phyloP scores from a whole-genome alignment of 1,284 basidiomycete genomes.

The Leccinum colubrinum region DNA sequence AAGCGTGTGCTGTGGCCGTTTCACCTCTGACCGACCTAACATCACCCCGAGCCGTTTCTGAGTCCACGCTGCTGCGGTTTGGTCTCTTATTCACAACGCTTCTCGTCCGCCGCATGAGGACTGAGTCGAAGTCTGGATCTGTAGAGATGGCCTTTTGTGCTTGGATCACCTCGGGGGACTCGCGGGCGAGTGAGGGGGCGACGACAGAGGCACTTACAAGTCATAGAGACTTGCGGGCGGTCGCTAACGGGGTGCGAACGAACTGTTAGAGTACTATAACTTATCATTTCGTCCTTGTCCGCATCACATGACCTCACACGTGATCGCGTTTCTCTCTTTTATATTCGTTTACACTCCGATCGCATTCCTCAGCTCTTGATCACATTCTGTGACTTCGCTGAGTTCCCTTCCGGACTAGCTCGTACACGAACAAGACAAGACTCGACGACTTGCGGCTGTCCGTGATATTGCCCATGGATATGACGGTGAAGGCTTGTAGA shows the following conservation, averaged over 20 bases:
- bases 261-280: background rate
- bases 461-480: no score
- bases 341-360: no score
- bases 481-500: no score
- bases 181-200: constrained; percentile 48
- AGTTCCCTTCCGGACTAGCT: no score
- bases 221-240: constrained; percentile 68
- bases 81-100: constrained; percentile 25
- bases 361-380: no score
- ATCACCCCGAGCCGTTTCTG: constrained; percentile 37
- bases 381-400: no score
- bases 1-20: constrained; percentile 80
- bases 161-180: constrained; percentile 56
- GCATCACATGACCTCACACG: no score
- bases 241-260: constrained; percentile 46
- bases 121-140: constrained; percentile 10
- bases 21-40: constrained; percentile 45
- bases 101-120: constrained; percentile 8
- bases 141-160: constrained; percentile 35
- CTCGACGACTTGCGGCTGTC: no score
- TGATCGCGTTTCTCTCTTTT: no score
- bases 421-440: no score
- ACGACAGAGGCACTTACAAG: constrained; percentile 58
- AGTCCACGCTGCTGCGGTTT: no score
- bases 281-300: no score